These are phyloP conservation scores for Eucalyptus sp. DNA, from an alignment of 345 rosid species.

Conservation along the genomic window DNA sequence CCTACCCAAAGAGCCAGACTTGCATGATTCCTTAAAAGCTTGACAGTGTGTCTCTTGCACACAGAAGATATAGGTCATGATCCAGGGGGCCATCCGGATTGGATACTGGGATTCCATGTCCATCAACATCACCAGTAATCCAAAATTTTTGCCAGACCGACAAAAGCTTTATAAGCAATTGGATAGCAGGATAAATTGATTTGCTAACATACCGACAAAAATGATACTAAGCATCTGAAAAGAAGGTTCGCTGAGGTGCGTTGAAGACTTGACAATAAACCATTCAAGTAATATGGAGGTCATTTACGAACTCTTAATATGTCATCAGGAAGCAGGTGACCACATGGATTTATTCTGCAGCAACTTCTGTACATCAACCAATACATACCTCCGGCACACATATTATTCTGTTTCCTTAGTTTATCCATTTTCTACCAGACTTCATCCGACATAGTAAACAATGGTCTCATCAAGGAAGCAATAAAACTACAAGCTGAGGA, in stretches of 20 bases:
- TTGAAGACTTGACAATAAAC: background rate
- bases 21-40: slow-evolving; percentile 84
- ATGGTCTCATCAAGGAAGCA: background rate
- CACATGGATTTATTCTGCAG: background rate
- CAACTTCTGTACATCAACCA: rapidly evolving
- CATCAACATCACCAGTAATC: slow-evolving; percentile 99
- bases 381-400: background rate
- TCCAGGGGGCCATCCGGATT: slow-evolving; percentile 86
- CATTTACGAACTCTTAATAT: background rate
- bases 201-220: background rate
- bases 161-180: slow-evolving; percentile 1
- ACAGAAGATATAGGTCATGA: slow-evolving; percentile 68
- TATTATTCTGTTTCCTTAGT: background rate
- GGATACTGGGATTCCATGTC: slow-evolving; percentile 89
- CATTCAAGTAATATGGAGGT: background rate
- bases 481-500: background rate
- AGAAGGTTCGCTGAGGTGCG: background rate
- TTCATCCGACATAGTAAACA: background rate
- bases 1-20: slow-evolving; percentile 98
- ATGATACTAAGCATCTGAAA: background rate
- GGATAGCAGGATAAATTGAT: background rate
- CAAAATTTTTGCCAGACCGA: slow-evolving; percentile 98
- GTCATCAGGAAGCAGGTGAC: background rate
- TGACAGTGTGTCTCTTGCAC: slow-evolving; percentile 96
- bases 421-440: background rate